A percentile compares a stretch with the other conserved stretches of the same genome.
Evolutionary conservation across 768 basidiomycete genomes (phyloP).

Genomic region (Lanmaoa pseudosensibilis): DNA sequence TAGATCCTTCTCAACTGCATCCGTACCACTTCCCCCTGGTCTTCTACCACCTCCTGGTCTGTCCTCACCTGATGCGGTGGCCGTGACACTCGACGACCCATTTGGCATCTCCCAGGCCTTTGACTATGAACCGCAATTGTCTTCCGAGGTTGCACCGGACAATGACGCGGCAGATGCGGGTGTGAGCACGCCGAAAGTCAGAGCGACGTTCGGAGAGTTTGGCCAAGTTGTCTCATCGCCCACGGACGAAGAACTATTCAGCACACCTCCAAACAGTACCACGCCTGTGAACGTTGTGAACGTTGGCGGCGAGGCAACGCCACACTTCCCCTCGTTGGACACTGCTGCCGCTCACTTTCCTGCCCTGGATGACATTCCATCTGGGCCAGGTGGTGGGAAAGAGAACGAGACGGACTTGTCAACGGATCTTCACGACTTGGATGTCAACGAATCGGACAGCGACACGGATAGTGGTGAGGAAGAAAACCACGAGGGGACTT

Average conservation of each 20-base stretch:
- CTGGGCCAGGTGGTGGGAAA: constrained; percentile 23
- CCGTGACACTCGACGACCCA: constrained; percentile 41
- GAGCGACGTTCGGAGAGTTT: constrained; percentile 11
- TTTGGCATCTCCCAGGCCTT: constrained; percentile 48
- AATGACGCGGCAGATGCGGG: constrained; percentile 23
- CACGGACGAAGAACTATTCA: constrained; percentile 53
- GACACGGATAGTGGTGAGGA: constrained; percentile 49
- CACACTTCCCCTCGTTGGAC: constrained; percentile 28
- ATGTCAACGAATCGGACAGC: constrained; percentile 55
- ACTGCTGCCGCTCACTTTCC: constrained; percentile 36
- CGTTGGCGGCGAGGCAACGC: constrained; percentile 9
- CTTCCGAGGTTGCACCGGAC: constrained; percentile 20
- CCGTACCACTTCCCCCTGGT: constrained; percentile 39
- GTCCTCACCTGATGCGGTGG: constrained; percentile 3
- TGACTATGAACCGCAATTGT: constrained; percentile 12
- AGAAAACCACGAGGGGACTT: constrained; percentile 34
- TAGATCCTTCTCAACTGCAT: constrained; percentile 45
- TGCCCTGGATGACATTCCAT: constrained; percentile 33
- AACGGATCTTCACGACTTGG: constrained; percentile 57
- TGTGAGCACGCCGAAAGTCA: constrained; percentile 22
- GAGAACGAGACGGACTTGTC: constrained; percentile 54
- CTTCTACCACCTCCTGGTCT: constrained; percentile 15
- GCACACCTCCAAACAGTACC: constrained; percentile 55
- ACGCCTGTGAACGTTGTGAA: constrained; percentile 30
- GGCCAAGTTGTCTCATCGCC: constrained; percentile 29